Evolutionary conservation across 2,329 filamentous ascomycete genomes (phyloP).

Genomic region (Myotisia sp.): DNA sequence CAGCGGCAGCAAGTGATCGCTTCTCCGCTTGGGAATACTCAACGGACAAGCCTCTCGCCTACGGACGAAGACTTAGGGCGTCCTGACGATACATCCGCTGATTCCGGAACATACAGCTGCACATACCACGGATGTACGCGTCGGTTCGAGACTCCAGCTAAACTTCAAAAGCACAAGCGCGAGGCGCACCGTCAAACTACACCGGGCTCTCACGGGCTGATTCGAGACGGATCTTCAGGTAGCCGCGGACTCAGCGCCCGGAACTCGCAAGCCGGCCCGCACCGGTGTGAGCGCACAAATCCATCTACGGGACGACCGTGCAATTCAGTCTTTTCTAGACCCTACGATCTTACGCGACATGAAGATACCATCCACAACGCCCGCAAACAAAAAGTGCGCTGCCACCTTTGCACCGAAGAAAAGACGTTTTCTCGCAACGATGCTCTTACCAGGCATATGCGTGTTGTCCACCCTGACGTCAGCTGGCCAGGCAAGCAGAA

Average conservation of each 20-base stretch:
- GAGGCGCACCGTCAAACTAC: constrained; percentile 74
- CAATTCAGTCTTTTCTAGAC: constrained; percentile 84
- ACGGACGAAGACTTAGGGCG: no score
- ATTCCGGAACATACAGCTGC: constrained; percentile 86
- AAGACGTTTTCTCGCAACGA: constrained; percentile 96
- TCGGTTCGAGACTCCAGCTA: constrained; percentile 73
- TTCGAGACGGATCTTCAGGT: constrained; percentile 33
- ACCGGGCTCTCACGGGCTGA: constrained; percentile 33
- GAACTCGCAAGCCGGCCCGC: constrained; percentile 83
- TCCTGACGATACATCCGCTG: constrained; percentile 53
- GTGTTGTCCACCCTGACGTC: constrained; percentile 81
- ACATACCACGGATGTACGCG: constrained; percentile 83
- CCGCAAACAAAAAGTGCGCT: constrained; percentile 86
- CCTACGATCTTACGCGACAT: constrained; percentile 90
- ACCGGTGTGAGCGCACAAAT: constrained; percentile 85
- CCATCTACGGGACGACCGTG: constrained; percentile 90
- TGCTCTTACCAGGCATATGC: constrained; percentile 84
- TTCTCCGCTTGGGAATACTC: constrained; percentile 13
- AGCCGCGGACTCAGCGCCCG: constrained; percentile 32
- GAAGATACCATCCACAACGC: constrained; percentile 96
- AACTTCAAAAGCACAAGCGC: constrained; percentile 88
- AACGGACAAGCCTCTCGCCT: no score
- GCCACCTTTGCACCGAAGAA: constrained; percentile 83
- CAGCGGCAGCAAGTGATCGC: constrained; percentile 43
- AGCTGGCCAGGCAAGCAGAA: constrained; percentile 57